These are phyloP conservation scores for Blastocystis sp. DNA, from an alignment of 352 stramenopile genomes.

Conservation along the genomic window DNA sequence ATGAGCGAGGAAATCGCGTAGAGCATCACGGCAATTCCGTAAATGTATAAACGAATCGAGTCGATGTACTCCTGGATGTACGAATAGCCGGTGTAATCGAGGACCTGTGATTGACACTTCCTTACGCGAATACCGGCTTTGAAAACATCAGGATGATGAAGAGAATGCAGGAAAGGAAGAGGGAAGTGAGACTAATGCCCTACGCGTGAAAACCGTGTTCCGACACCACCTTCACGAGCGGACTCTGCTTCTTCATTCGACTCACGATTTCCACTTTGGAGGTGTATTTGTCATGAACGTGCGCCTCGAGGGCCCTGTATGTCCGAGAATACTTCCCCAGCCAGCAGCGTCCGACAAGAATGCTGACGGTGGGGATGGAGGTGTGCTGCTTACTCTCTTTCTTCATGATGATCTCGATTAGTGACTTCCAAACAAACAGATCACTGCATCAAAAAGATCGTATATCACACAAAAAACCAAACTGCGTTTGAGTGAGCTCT, in stretches of 20 bases:
- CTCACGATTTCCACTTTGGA: constrained; percentile 1
- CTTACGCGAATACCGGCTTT: constrained; percentile 2
- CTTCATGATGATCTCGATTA: background rate
- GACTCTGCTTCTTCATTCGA: background rate
- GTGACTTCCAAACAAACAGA: background rate
- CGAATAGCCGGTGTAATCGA: constrained; percentile 18
- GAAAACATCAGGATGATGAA: constrained; percentile 64
- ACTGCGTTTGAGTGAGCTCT: background rate
- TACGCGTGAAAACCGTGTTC: background rate
- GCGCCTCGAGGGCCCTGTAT: background rate
- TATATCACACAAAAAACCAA: background rate
- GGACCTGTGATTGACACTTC: background rate
- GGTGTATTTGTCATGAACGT: constrained; percentile 31
- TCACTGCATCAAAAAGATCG: background rate
- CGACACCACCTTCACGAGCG: background rate
- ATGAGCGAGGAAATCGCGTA: constrained; percentile 21
- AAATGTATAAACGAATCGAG: background rate
- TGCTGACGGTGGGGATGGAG: background rate
- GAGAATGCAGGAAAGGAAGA: constrained; percentile 22
- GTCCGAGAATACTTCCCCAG: constrained; percentile 25
- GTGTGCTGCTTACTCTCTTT: constrained; percentile 19
- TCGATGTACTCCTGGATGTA: constrained; percentile 34
- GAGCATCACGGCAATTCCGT: constrained; percentile 39
- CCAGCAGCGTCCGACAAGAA: constrained; percentile 42
- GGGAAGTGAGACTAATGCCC: constrained; percentile 22